Conservation (phyloP, 208 protist species). For the Wallacemonas rigidus region DNA sequence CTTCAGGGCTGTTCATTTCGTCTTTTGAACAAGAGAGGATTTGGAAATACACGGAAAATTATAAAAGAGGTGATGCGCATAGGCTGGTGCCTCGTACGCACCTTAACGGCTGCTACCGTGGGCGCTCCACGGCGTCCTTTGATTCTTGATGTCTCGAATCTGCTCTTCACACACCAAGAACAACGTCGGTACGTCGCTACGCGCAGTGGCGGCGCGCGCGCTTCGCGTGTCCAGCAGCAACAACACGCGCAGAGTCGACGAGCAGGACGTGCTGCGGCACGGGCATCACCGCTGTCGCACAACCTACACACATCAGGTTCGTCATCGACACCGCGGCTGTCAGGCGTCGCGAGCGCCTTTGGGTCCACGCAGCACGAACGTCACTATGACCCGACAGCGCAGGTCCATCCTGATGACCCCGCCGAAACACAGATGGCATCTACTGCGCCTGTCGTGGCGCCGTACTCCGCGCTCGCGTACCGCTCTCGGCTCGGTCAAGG, state of each 20-base stretch:
- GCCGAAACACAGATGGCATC: neutral
- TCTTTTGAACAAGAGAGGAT: no score
- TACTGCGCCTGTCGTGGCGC: slow-evolving; percentile 10
- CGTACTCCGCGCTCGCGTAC: slow-evolving; percentile 56
- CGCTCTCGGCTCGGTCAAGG: slow-evolving; percentile 47
- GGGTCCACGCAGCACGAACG: slow-evolving; percentile 5
- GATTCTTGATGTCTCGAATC: no score
- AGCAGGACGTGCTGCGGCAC: slow-evolving; percentile 7
- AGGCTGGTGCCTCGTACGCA: no score
- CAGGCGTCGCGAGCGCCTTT: neutral
- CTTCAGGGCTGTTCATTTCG: no score
- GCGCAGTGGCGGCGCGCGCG: neutral
- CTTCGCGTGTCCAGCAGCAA: neutral
- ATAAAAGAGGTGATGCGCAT: no score
- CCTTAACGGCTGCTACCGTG: no score
- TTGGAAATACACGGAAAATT: no score
- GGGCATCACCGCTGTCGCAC: slow-evolving; percentile 15
- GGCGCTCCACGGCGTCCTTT: no score
- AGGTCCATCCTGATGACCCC: neutral
- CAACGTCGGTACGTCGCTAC: no score
- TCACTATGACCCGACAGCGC: slow-evolving; percentile 1
- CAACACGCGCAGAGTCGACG: slow-evolving; percentile 5
- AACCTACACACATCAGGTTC: neutral
- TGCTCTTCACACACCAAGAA: no score
- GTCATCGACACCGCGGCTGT: neutral